Base-by-base conservation (phyloP, 176 grass and related monocot genomes). In the Poa annua region DNA sequence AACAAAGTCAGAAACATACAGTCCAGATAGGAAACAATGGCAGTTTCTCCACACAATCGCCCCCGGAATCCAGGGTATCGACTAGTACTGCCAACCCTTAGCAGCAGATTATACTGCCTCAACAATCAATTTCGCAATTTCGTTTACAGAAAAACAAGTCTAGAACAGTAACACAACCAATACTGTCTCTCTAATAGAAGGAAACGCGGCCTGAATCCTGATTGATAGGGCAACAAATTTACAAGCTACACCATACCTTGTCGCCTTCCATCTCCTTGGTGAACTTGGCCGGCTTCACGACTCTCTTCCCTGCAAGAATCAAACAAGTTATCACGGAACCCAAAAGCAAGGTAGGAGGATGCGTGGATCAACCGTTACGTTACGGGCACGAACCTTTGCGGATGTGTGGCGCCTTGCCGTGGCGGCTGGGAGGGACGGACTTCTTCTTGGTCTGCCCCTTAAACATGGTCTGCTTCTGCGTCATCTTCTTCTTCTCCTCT, bases 381-480 rank as follows among this genome's bases (percentile, higher is more conserved):
- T 11, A 16, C 3, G 15, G n/a, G 21, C 25, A 48, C 80, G 7
- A 81, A 94, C 95, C 95, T 98, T 95, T 97, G 29, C 96, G 92
- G 59, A 87, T 26, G 60, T 90, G 86, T 14, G 74, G 52, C 14
- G 82, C 65, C 84, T 95, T 98, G 63, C 96, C 96, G 80, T 95
- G 96, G 85, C 90, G 96, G 66, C 48, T 98, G 77, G 92, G 90
- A 76, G 96, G 92, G 79, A 94, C 63, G 48, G 84, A 78, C 81
- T 93, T 98, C 85, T 95, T 95, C 76, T 91, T 85, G 53, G 34
- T 88, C 89, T 90, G 50, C 6, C 95, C 95, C 86, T 98, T 98
- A 86, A 93, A 98, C 82, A 91, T 14, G 56, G 76, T 91, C 64
- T 90, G 92, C 86, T 94, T 97, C 81, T 97, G 92, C 88, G 95